phyloP scores from a whole-genome alignment of 441 rosid species.

The Kokia cookei region DNA sequence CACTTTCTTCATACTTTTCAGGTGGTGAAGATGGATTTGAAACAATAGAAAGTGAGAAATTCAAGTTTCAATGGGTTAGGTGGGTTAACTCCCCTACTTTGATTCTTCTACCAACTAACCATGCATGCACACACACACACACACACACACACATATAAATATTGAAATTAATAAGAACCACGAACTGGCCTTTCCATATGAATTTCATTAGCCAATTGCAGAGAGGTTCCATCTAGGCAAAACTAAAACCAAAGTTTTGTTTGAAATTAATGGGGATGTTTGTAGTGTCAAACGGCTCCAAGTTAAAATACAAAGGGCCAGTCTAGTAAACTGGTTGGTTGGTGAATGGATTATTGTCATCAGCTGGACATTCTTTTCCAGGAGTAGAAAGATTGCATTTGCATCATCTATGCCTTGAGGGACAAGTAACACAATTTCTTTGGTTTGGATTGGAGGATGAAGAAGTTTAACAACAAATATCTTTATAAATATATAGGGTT shows the following conservation, averaged over 20 bases:
- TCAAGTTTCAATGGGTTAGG: neutral
- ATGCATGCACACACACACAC: too few relatives aligned
- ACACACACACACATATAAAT: too few relatives aligned
- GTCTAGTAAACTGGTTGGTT: constrained; percentile 10
- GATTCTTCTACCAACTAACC: neutral
- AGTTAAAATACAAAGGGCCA: neutral
- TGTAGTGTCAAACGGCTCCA: neutral
- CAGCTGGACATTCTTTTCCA: constrained; percentile 1
- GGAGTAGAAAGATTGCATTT: neutral
- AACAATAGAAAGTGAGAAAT: neutral
- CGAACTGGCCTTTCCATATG: neutral
- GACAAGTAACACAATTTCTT: constrained; percentile 23
- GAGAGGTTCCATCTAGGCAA: neutral
- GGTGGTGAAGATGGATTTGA: neutral
- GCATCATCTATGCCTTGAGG: constrained; percentile 20
- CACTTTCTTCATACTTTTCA: neutral
- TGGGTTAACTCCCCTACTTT: neutral
- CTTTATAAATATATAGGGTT: neutral
- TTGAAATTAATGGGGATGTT: neutral
- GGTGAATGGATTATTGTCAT: constrained; percentile 9
- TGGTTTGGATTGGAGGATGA: neutral
- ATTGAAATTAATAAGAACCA: neutral
- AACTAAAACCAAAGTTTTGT: neutral
- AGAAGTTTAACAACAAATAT: neutral
- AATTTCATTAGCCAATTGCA: neutral